Evolutionary conservation across 257 asterid species (phyloP).

Genomic region (Marsdenia floribunda): DNA sequence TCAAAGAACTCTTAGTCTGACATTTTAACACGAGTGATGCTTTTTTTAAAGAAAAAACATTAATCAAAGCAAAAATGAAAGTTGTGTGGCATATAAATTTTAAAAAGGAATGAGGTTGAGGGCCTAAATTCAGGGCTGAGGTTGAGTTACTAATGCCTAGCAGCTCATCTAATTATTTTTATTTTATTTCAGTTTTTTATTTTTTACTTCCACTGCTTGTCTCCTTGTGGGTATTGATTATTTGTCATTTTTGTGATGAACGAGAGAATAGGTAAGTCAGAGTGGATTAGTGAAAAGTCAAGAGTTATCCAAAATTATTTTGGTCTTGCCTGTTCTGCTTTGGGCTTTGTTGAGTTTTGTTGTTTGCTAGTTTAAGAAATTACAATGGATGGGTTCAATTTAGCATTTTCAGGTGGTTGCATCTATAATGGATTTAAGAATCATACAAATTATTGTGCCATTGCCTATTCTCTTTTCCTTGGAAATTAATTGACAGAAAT

Average conservation of each 20-base stretch:
- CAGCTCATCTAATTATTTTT: neutral
- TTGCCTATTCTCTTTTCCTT: neutral
- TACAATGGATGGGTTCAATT: neutral
- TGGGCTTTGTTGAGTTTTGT: neutral
- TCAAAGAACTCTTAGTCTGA: neutral
- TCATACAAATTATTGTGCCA: neutral
- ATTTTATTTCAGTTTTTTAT: no score
- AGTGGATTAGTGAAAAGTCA: neutral
- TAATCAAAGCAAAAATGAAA: neutral
- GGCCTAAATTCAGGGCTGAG: neutral
- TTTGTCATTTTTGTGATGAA: neutral
- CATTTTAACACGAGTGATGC: neutral
- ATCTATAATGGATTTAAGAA: neutral
- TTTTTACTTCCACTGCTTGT: neutral
- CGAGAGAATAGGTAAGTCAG: neutral
- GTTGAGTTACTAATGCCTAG: neutral
- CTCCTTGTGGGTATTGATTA: neutral
- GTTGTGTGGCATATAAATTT: neutral
- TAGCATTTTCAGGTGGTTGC: neutral
- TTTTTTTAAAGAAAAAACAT: neutral
- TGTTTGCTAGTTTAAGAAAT: neutral
- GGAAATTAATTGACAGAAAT: neutral
- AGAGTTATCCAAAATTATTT: neutral
- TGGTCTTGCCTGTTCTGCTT: neutral
- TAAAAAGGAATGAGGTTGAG: no score